Base-by-base conservation (phyloP, 1,139 yeast genomes). In the Suhomyces anneliseae region DNA sequence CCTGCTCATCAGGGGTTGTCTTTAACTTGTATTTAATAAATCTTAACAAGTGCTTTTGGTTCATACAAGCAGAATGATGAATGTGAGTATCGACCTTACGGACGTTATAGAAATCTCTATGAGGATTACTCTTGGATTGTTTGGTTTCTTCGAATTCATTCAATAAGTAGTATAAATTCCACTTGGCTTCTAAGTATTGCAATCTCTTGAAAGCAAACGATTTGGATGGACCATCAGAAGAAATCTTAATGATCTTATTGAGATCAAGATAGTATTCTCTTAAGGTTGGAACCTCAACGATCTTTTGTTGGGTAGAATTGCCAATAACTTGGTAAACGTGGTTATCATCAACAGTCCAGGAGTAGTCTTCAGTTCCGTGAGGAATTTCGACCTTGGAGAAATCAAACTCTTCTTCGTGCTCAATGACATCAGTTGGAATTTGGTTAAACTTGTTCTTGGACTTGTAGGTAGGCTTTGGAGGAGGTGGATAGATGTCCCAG, bases 31-130 rank as follows among this genome's bases (percentile, higher is more conserved):
- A 89, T 69, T 95, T 95, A 67, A 95, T 95, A 66, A 89, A 95
- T 59, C 99, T 85, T 56, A 95, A 74, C 61, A 95, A 74, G 69
- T 95, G 99, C 68, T 95, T 95, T 67, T 95, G 99, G 62, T 95
- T 95, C 99, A 93, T 93, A 66, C 97, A 92, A 8, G 99, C 99
- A 11, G 97, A 88, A 66, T 95, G 99, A 66, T 95, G 99, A 60
- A 95, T 96, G 75, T 95, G 99, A 11, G 99, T 95, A 62, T 95
- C 99, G 39, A 95, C 99, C 65, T 95, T 95, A 74, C 99, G 83
- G 42, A 95, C 99, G 62, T 95, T 95, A 71, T 95, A 95, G 61
- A 95, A 95, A 68, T 95, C 99, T 65, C 99, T 83, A 66, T 93
- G 99, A 4, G 97, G 97, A 46, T 63, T 75, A 34, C 66, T 61